These are phyloP conservation scores for Triticum aestivum DNA, from an alignment of 176 grass and related monocot genomes.

Conservation along the genomic window IWGSC_CS_RefSeq_v2.1 NC_057805.1:298535469-298535968, in stretches of 20 bases:
- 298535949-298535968: slow-evolving; percentile 82
- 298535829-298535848: not conserved
- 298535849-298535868: slow-evolving; percentile 16
- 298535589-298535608: not conserved
- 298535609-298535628: not conserved
- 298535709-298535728: not conserved
- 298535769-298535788: too few relatives aligned
- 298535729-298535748: not conserved
- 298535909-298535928: slow-evolving; percentile 90
- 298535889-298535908: slow-evolving; percentile 76
- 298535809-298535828: not conserved
- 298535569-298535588: not conserved
- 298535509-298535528: not conserved
- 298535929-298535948: slow-evolving; percentile 91
- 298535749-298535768: too few relatives aligned
- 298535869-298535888: slow-evolving; percentile 85
- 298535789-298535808: too few relatives aligned
- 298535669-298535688: not conserved
- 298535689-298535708: not conserved
- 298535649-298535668: not conserved
- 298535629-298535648: not conserved
- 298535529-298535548: not conserved
- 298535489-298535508: not conserved
- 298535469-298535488: not conserved
- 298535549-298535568: not conserved